Conservation (phyloP, 139 green algal species). For the Coelastrella sp. region DNA sequence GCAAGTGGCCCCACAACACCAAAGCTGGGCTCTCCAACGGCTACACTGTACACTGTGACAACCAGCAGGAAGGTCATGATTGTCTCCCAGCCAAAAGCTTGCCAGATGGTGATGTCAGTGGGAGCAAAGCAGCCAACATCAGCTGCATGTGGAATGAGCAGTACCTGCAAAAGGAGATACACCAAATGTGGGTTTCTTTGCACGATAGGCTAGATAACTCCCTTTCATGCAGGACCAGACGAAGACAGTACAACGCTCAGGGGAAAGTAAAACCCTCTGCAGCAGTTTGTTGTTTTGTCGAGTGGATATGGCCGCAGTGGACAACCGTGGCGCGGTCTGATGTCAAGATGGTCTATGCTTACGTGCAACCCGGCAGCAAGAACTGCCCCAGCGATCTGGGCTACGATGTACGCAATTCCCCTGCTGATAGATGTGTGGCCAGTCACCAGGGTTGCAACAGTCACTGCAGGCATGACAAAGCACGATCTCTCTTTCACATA, state of each 20-base stretch:
- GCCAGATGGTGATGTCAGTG: neutral
- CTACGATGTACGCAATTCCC: slow-evolving; percentile 58
- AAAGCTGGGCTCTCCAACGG: slow-evolving; percentile 59
- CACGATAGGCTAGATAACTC: neutral
- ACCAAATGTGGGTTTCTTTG: neutral
- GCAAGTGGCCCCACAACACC: slow-evolving; percentile 59
- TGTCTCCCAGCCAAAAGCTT: slow-evolving; percentile 65
- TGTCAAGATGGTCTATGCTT: neutral
- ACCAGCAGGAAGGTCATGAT: slow-evolving; percentile 65
- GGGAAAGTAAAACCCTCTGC: no score
- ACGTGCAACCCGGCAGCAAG: slow-evolving; percentile 29
- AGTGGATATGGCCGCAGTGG: no score
- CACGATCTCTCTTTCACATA: neutral
- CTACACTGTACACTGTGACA: slow-evolving; percentile 60
- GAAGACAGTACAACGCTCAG: neutral
- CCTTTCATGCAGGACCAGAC: neutral
- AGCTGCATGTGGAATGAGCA: slow-evolving; percentile 17
- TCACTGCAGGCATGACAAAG: slow-evolving; percentile 43
- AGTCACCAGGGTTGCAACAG: slow-evolving; percentile 61
- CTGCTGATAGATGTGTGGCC: slow-evolving; percentile 60
- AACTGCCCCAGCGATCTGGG: slow-evolving; percentile 57
- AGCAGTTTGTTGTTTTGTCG: no score
- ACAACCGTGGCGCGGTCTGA: no score
- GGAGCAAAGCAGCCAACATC: neutral
- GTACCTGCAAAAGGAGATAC: neutral